Evolutionary conservation across 495 filamentous ascomycete species (phyloP).

Genomic region (Daldinia concentrica): DNA sequence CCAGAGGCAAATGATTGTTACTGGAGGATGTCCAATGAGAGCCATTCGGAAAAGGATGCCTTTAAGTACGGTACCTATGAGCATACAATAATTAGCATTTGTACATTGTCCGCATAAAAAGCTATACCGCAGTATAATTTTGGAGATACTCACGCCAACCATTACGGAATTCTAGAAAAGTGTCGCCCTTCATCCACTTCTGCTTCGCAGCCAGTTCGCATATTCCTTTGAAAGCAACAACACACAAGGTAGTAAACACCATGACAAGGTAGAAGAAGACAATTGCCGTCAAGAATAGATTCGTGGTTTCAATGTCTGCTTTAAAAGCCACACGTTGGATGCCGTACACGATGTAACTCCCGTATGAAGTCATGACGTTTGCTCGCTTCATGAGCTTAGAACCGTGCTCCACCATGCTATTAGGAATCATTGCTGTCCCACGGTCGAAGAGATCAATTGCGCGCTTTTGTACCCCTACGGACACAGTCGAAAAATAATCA

Average conservation of each 20-base stretch:
- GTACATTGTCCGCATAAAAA: background rate
- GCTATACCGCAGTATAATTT: no score
- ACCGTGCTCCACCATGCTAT: conserved; percentile 57
- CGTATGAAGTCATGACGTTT: conserved; percentile 57
- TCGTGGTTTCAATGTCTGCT: conserved; percentile 86
- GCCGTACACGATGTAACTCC: conserved; percentile 77
- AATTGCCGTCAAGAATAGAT: conserved; percentile 92
- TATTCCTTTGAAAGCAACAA: conserved; percentile 79
- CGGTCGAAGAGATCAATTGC: conserved; percentile 56
- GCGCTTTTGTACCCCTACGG: conserved; percentile 82
- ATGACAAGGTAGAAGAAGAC: conserved; percentile 91
- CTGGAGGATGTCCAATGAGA: conserved; percentile 92
- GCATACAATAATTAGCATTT: conserved; percentile 1
- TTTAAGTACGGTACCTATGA: conserved; percentile 71
- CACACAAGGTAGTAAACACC: conserved; percentile 70
- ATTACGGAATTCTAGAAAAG: conserved; percentile 92
- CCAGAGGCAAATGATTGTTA: conserved; percentile 91
- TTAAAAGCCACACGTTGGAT: conserved; percentile 91
- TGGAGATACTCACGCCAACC: conserved; percentile 66
- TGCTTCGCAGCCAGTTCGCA: conserved; percentile 76
- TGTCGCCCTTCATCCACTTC: conserved; percentile 82
- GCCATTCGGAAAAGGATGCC: conserved; percentile 93
- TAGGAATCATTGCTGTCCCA: conserved; percentile 60
- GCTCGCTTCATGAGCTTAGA: conserved; percentile 54
- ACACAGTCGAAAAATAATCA: conserved; percentile 73